Evolutionary conservation across 2,329 filamentous ascomycete species (phyloP).

Genomic region (Salinomyces thailandicus): DNA sequence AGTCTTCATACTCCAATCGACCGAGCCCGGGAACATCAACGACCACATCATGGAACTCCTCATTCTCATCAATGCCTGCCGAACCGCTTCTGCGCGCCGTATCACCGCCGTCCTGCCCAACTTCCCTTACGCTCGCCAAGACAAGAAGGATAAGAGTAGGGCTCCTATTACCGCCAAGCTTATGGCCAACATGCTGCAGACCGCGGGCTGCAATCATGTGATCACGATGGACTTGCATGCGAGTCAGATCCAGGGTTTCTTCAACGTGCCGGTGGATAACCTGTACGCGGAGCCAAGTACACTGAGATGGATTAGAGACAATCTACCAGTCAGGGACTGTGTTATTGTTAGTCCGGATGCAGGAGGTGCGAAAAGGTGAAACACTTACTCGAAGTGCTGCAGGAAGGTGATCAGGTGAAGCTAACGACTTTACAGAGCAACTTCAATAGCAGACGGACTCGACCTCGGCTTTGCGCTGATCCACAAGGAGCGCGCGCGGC

Average conservation of each 20-base stretch:
- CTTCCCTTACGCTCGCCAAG: slow-evolving; percentile 91
- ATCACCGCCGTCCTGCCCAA: slow-evolving; percentile 95
- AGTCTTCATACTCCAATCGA: slow-evolving; percentile 94
- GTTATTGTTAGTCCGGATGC: slow-evolving; percentile 94
- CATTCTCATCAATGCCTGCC: slow-evolving; percentile 96
- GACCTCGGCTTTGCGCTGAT: slow-evolving; percentile 89
- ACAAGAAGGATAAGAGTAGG: slow-evolving; percentile 93
- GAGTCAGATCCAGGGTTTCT: slow-evolving; percentile 91
- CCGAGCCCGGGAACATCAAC: slow-evolving; percentile 91
- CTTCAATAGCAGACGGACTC: slow-evolving; percentile 82
- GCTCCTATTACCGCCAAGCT: slow-evolving; percentile 95
- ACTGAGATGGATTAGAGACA: slow-evolving; percentile 81
- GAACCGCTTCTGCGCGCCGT: slow-evolving; percentile 71
- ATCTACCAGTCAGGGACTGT: slow-evolving; percentile 68
- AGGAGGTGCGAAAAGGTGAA: slow-evolving; percentile 89
- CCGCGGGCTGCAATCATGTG: slow-evolving; percentile 82
- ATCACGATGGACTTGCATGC: slow-evolving; percentile 96
- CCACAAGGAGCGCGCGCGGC: slow-evolving; percentile 88
- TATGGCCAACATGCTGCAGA: slow-evolving; percentile 96
- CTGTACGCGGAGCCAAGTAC: slow-evolving; percentile 91
- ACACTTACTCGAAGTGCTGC: too few species aligned
- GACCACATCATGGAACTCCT: slow-evolving; percentile 96
- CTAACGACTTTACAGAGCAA: slow-evolving; percentile 58
- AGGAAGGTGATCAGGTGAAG: slow-evolving; percentile 40
- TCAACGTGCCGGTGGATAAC: slow-evolving; percentile 72